Evolutionary conservation across 176 grass and related monocot species (phyloP).

Genomic region (Tuctoria greenei): DNA sequence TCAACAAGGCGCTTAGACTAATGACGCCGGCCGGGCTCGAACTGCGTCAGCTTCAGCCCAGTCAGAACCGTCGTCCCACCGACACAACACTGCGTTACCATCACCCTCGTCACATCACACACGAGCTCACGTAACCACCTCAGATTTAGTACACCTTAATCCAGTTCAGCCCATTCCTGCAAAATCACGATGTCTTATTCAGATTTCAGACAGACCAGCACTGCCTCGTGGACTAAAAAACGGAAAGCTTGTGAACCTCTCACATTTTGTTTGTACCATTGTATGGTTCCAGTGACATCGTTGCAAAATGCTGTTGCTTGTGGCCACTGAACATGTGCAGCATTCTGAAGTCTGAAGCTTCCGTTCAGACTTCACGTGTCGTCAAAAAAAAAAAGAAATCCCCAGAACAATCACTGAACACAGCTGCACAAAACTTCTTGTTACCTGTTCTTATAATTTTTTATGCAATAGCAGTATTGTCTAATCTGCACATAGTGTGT

Average conservation of each 20-base stretch:
- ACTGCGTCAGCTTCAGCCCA: not conserved
- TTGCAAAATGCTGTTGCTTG: not conserved
- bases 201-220: conserved; percentile 13
- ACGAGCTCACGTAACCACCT: conserved; percentile 26
- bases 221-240: not conserved
- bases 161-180: not conserved
- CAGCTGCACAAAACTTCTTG: not conserved
- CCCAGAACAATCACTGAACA: conserved; percentile 6
- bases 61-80: conserved; percentile 21
- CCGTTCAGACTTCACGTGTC: conserved; percentile 27
- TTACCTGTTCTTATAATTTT: not conserved
- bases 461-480: not conserved
- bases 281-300: not conserved
- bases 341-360: conserved; percentile 34
- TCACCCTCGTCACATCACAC: not conserved
- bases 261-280: not conserved
- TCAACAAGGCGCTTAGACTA: conserved; percentile 20
- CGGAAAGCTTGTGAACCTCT: not conserved
- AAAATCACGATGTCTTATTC: conserved; percentile 7
- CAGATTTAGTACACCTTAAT: conserved; percentile 2
- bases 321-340: conserved; percentile 4
- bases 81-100: conserved; percentile 44
- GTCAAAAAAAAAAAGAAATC: too few relatives aligned
- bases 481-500: not conserved
- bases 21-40: not conserved